Percentiles rank a stretch among this genome's conserved stretches.
phyloP scores from a whole-genome alignment of 2,329 filamentous ascomycete species.

The Dactylella cylindrospora region DNA sequence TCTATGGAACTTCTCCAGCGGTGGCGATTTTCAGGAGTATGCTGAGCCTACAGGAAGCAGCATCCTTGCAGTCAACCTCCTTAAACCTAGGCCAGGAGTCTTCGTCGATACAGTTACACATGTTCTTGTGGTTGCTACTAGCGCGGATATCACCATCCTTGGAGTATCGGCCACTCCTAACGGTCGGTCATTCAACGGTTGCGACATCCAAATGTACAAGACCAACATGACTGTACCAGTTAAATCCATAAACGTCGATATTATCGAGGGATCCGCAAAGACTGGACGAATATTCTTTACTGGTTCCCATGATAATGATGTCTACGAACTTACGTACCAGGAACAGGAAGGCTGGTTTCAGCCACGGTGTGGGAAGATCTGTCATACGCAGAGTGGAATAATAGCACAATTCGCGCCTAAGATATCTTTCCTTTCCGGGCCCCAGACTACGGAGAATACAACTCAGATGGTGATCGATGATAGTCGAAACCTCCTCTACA shows the following conservation, averaged over 20 bases:
- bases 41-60: conserved; percentile 57
- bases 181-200: conserved; percentile 63
- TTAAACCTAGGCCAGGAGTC: conserved; percentile 79
- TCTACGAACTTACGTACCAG: conserved; percentile 93
- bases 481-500: conserved; percentile 83
- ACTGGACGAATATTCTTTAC: conserved; percentile 93
- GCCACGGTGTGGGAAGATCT: conserved; percentile 80
- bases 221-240: conserved; percentile 81
- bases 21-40: conserved; percentile 48
- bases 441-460: conserved; percentile 64
- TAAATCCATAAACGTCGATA: conserved; percentile 72
- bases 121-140: conserved; percentile 84
- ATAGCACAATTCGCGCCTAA: conserved; percentile 62
- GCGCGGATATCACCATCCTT: conserved; percentile 79
- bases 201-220: conserved; percentile 74
- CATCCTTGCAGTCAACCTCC: conserved; percentile 87
- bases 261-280: conserved; percentile 74
- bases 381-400: conserved; percentile 77
- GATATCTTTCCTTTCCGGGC: conserved; percentile 55
- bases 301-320: conserved; percentile 75
- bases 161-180: conserved; percentile 71
- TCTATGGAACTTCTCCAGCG: conserved; percentile 93
- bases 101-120: conserved; percentile 85
- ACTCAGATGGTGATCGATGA: conserved; percentile 84
- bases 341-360: conserved; percentile 98